Evolutionary conservation across 345 rosid species (phyloP).

Genomic region (Euphorbia lathyris): DNA sequence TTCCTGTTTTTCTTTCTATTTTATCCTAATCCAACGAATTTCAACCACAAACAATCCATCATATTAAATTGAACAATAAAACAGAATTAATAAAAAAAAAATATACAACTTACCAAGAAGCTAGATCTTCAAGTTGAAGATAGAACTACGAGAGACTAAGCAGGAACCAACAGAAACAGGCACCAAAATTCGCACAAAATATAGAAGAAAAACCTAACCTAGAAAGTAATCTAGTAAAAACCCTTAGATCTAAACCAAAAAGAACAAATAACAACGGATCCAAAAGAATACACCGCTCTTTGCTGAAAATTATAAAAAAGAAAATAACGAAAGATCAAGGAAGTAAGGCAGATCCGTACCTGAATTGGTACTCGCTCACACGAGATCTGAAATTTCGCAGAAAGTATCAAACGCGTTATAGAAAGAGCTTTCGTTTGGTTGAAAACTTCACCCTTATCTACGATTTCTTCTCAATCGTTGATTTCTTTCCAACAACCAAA

Average conservation of each 20-base stretch:
- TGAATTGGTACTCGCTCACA: not conserved
- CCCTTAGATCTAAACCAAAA: not conserved
- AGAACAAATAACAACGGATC: too few relatives aligned
- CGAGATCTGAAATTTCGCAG: conserved; percentile 26
- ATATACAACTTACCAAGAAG: conserved; percentile 20
- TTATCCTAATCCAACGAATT: too few relatives aligned
- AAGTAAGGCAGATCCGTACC: conserved; percentile 24
- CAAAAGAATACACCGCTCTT: not conserved
- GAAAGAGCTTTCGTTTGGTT: conserved; percentile 7
- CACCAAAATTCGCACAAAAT: not conserved
- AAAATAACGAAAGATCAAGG: not conserved
- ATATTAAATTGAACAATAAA: too few relatives aligned
- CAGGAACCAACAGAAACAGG: not conserved
- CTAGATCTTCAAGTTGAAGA: conserved; percentile 14
- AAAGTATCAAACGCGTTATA: conserved; percentile 15
- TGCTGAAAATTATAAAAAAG: not conserved
- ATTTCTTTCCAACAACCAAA: not conserved
- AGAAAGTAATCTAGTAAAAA: not conserved
- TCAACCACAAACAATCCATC: too few relatives aligned
- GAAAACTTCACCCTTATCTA: conserved; percentile 13
- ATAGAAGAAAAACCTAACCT: conserved; percentile 5
- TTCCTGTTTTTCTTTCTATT: too few relatives aligned
- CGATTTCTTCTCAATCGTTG: not conserved
- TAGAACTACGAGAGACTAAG: not conserved
- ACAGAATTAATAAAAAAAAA: not conserved